Conservation (phyloP, 208 protist species). For the Trichomonas vaginalis region DNA sequence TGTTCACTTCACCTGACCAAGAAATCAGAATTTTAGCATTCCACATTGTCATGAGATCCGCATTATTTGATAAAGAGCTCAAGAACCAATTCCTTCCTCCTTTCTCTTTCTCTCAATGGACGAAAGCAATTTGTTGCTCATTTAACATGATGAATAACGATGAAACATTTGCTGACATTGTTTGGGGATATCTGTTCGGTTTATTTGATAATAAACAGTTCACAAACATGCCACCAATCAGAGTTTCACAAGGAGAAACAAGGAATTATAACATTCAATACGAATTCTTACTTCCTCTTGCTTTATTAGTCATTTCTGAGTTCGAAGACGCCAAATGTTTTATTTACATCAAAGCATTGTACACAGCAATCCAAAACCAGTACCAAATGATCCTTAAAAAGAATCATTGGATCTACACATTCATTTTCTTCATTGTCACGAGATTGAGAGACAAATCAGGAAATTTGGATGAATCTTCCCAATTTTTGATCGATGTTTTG, state of each 20-base stretch:
- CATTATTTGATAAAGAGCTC: background rate
- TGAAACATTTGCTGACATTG: background rate
- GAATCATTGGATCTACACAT: background rate
- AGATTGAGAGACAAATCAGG: background rate
- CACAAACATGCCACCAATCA: background rate
- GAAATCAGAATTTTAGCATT: background rate
- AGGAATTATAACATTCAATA: background rate
- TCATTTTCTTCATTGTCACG: background rate
- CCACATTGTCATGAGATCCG: background rate
- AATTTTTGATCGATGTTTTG: background rate
- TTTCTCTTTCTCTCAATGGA: background rate
- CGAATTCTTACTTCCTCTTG: background rate
- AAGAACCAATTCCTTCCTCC: background rate
- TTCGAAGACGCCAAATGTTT: background rate
- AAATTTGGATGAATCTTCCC: background rate
- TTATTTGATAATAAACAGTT: background rate
- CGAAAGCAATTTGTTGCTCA: background rate
- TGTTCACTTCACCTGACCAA: background rate
- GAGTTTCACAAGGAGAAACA: background rate
- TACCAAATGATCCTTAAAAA: background rate
- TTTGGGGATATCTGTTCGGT: background rate
- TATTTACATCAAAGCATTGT: background rate
- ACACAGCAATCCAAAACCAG: background rate
- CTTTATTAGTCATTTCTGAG: background rate
- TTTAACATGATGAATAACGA: background rate